These are phyloP conservation scores for Rehmannia glutinosa DNA, from an alignment of 257 asterid species.

Conservation along the genomic window DNA sequence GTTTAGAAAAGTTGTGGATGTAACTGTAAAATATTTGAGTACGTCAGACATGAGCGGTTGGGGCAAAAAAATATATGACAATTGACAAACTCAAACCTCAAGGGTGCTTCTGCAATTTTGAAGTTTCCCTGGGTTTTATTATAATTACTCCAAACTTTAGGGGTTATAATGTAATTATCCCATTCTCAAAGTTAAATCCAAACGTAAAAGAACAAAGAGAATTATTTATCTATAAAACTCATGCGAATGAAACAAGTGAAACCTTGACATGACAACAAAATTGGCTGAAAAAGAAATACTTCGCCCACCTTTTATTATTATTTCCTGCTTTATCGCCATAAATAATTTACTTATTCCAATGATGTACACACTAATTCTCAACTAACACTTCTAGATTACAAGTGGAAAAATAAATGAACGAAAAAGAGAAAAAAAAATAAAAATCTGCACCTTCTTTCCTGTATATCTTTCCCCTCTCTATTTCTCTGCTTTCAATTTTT, in stretches of 20 bases:
- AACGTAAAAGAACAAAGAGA: no score
- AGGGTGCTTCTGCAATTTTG: no score
- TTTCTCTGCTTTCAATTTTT: constrained; percentile 19
- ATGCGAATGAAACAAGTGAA: not conserved
- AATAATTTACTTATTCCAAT: constrained; percentile 21
- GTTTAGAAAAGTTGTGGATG: no score
- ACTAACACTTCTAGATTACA: constrained; percentile 18
- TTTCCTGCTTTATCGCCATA: constrained; percentile 6
- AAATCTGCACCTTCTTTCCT: constrained; percentile 2
- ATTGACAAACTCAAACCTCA: no score
- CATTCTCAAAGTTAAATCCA: no score
- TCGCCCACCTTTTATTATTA: constrained; percentile 26
- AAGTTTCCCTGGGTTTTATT: no score
- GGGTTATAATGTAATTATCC: no score
- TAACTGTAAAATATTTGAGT: no score
- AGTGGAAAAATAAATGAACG: constrained; percentile 11
- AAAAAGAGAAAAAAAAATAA: not conserved
- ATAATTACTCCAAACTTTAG: no score
- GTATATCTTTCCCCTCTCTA: constrained; percentile 20
- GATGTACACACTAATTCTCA: constrained; percentile 23
- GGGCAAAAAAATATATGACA: no score
- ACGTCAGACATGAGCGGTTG: no score
- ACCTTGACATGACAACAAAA: not conserved
- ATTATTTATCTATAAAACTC: no score
- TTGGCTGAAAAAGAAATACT: not conserved